Evolutionary conservation across 1,284 basidiomycete species (phyloP), one percentile per base, ranked within the genome.

Genomic region (Irpex sp.): DNA sequence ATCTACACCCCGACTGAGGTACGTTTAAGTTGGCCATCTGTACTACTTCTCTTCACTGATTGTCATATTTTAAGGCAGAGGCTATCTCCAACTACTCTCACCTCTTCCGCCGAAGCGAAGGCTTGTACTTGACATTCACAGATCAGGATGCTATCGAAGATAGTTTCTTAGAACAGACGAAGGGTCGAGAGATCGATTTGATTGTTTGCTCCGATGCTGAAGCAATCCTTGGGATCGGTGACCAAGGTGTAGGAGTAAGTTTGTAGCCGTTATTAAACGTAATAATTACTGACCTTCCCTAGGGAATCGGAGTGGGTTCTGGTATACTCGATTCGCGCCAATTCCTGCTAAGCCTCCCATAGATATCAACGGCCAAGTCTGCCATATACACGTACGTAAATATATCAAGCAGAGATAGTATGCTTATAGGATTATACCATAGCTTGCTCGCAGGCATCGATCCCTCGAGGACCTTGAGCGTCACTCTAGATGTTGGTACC

Each of bases 331-430:
- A 48, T 19, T 64, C 40, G 57, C n/a, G 52, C 15, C 6, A 54
- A 21, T 15, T 4, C 6, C 31, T 49, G 34, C 38, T 44, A 8
- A 58, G 56, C 56, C 54, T 63, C 21, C 3, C 21, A 69, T 72
- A 92, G 84, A 96, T 97, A 69, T 89, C 91, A 0, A 86, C 91
- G 3, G 93, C 93, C n/a, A 97, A 97, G 79, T 83, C 91, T 2
- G 89, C 85, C 4, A 87, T 96, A 21, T 95, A 96, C 74, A 91
- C 90, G 86, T 88, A 65, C 49, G 84, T 74, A 7, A 8, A 34
- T 31, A 21, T n/a, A 48, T 38, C 40, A 55, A 8, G 9, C 31
- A n/a, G 52, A 11, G 13, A 59, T 52, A 49, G 19, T 58, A 58
- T 56, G 38, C 44, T 36, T 57, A 36, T 62, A 51, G 58, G 15